Base-by-base conservation (phyloP, 495 filamentous ascomycete species). In the Pseudoneurospora amorphoporcata region DNA sequence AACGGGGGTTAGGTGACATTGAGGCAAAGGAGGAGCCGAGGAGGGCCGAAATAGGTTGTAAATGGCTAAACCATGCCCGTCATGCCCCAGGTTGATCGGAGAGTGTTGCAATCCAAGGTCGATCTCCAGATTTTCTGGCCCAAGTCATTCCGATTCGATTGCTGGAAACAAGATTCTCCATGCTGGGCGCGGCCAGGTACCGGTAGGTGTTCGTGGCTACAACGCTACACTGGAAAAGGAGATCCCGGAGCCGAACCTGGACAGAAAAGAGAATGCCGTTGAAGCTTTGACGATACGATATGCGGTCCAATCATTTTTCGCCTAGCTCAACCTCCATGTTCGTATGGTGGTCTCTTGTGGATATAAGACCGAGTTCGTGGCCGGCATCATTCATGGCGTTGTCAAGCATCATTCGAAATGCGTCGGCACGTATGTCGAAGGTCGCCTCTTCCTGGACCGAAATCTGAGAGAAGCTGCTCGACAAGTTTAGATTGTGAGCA, bases 291-390 rank as follows among this genome's bases (percentile, higher is more conserved):
- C 4, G 19, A 38, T 12, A 29, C 9, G 19, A 38, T 8, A 29
- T 39, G 68, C 68, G 39, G 14, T 43, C 39, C 23, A 61, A 39
- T 61, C 38, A 70, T 16, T 4, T 35, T 32, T 53, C 45, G 32
- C 3, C n/a, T 70, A 85, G 73, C 14, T 84, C 83, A 14, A 53
- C 23, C 1, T 85, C 82, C 3, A 74, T 8, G 14, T 41, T 72
- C 4, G 79, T 79, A 41, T 85, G 82, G 17, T 83, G 74, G 72
- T 81, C 80, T 0, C 77, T 79, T 0, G 82, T 84, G 12, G 80
- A 81, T 41, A 85, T 73, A 23, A 85, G 72, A n/a, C 70, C 72
- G 39, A 85, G 74, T 3, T 71, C 69, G 3, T 35, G 29, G 70
- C 75, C 78, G 8, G 68, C 6, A 2, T 73, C 69, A 4, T 74